A percentile compares a stretch with the other conserved stretches of the same genome.
Evolutionary conservation across 2,329 filamentous ascomycete species (phyloP).

Genomic region (Scytalidium lignicola): DNA sequence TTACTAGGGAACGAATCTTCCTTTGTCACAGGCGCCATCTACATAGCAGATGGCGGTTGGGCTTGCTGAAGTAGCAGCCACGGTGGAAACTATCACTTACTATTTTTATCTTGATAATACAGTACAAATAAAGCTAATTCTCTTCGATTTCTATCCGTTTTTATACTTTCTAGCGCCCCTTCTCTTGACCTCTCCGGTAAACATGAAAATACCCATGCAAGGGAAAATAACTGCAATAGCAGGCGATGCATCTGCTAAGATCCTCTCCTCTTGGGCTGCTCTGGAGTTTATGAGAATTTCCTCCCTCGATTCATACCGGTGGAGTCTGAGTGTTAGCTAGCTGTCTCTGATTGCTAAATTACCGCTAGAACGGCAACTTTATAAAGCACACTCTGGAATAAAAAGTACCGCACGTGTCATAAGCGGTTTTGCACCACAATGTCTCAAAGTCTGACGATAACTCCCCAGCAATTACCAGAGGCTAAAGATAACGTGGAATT

Average conservation of each 20-base stretch:
- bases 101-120: too few species aligned
- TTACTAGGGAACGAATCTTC: constrained; percentile 33
- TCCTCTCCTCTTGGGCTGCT: constrained; percentile 18
- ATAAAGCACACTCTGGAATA: too few species aligned
- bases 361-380: too few species aligned
- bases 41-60: constrained; percentile 24
- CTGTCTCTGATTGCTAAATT: too few species aligned
- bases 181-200: neutral
- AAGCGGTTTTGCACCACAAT: neutral
- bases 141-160: neutral
- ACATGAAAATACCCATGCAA: constrained; percentile 20
- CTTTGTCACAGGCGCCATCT: constrained; percentile 23
- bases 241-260: constrained; percentile 66
- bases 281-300: too few species aligned
- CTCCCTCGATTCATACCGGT: too few species aligned
- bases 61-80: constrained; percentile 11
- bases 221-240: constrained; percentile 68
- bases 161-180: neutral
- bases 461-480: too few species aligned
- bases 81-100: too few species aligned
- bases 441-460: too few species aligned
- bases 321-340: too few species aligned
- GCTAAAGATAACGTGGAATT: neutral
- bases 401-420: too few species aligned
- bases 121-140: too few species aligned